These are phyloP conservation scores for Phaeosphaeriaceae sp. DNA, from an alignment of 2,329 filamentous ascomycete genomes.

Conservation along the genomic window DNA sequence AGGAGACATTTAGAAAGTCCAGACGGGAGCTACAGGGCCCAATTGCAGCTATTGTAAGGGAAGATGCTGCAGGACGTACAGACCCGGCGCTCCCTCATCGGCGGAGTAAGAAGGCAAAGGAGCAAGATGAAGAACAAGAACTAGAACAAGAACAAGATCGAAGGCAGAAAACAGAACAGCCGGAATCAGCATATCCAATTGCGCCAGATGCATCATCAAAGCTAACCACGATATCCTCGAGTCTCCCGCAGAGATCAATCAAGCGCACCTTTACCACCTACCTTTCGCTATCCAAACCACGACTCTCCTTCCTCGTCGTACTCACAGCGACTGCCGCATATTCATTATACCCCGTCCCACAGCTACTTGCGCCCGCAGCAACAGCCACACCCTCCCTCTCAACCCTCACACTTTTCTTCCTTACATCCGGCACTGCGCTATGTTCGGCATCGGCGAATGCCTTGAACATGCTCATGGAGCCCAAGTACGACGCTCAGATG, in stretches of 20 bases:
- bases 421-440: conserved; percentile 86
- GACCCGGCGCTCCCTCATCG: conserved; percentile 45
- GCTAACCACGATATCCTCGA: conserved; percentile 63
- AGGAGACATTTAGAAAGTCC: conserved; percentile 39
- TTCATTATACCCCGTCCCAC: conserved; percentile 89
- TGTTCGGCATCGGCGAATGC: conserved; percentile 92
- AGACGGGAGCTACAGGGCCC: conserved; percentile 41
- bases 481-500: conserved; percentile 89
- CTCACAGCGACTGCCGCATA: conserved; percentile 91
- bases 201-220: conserved; percentile 67
- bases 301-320: conserved; percentile 87
- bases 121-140: too few species aligned
- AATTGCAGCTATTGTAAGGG: conserved; percentile 21
- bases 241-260: conserved; percentile 62
- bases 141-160: conserved; percentile 28
- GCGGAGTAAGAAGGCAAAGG: conserved; percentile 39
- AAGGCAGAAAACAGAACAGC: conserved; percentile 26
- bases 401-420: conserved; percentile 88
- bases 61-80: conserved; percentile 13
- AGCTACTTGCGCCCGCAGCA: conserved; percentile 74
- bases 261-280: conserved; percentile 77
- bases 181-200: conserved; percentile 43
- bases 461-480: conserved; percentile 97
- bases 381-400: conserved; percentile 79
- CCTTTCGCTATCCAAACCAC: conserved; percentile 93